phyloP scores from a whole-genome alignment of 2,329 filamentous ascomycete genomes.

The Tolypocladium cylindrosporum region DNA sequence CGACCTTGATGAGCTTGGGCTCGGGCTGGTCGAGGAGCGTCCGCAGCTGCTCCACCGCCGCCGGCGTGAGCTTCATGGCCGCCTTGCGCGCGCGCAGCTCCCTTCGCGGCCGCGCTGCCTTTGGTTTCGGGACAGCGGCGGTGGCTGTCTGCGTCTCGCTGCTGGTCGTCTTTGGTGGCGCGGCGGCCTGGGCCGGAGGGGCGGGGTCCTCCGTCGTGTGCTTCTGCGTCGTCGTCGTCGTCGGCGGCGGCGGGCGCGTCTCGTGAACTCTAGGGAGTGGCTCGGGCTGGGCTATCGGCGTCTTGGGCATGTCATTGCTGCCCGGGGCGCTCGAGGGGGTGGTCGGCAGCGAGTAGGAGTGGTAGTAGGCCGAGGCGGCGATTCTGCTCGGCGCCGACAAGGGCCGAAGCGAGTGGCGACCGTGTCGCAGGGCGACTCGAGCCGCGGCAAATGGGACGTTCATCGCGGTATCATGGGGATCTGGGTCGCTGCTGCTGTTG shows the following conservation, averaged over 20 bases:
- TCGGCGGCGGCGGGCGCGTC: constrained; percentile 32
- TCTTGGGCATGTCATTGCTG: constrained; percentile 33
- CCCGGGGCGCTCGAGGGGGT: constrained; percentile 28
- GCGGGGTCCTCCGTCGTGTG: constrained; percentile 9
- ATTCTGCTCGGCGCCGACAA: constrained; percentile 26
- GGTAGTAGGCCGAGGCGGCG: constrained; percentile 35
- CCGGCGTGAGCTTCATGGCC: constrained; percentile 74
- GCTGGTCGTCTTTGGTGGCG: constrained; percentile 29
- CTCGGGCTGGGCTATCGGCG: constrained; percentile 35
- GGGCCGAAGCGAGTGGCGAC: constrained; percentile 29
- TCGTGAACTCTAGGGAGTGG: constrained; percentile 40
- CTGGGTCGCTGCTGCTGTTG: not conserved
- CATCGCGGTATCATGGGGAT: constrained; percentile 3
- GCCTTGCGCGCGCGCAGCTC: constrained; percentile 64
- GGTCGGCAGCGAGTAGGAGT: constrained; percentile 40
- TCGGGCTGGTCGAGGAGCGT: constrained; percentile 73
- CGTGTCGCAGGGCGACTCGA: constrained; percentile 28
- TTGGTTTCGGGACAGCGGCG: constrained; percentile 56
- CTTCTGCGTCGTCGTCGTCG: constrained; percentile 10
- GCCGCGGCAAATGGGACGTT: constrained; percentile 26
- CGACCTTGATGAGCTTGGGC: constrained; percentile 87
- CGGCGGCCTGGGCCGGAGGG: constrained; percentile 7
- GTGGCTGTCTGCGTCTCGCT: constrained; percentile 35
- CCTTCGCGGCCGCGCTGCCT: constrained; percentile 29
- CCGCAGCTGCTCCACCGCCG: constrained; percentile 70